Conservation (phyloP, 2,329 filamentous ascomycete genomes). For the Raffaelea deltoideospora region DNA sequence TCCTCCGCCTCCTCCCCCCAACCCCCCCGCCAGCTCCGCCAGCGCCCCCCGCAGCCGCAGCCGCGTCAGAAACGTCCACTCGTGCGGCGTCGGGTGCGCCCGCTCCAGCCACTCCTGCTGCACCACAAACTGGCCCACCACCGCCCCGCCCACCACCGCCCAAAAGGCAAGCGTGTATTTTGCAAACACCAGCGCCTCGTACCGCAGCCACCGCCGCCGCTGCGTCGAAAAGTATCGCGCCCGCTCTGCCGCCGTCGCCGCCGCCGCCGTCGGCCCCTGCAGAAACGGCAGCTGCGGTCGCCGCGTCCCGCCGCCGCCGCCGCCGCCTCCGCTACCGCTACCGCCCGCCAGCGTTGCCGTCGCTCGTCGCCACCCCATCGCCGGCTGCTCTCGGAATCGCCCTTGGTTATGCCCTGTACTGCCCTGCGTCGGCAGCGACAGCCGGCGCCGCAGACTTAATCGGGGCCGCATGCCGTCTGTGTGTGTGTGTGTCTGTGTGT, state of each 20-base stretch:
- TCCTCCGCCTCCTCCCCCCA: conserved; percentile 20
- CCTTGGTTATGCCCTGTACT: no score
- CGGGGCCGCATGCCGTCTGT: no score
- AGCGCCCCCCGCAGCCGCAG: conserved; percentile 51
- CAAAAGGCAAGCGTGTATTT: conserved; percentile 55
- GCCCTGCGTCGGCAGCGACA: no score
- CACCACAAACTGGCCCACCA: conserved; percentile 48
- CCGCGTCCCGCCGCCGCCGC: conserved; percentile 11
- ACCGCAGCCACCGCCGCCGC: conserved; percentile 51
- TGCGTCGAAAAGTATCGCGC: conserved; percentile 69
- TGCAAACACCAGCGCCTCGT: conserved; percentile 53
- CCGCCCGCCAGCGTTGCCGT: conserved; percentile 2
- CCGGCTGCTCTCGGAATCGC: no score
- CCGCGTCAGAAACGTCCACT: conserved; percentile 62
- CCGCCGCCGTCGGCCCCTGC: conserved; percentile 18
- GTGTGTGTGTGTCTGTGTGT: no score
- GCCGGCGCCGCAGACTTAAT: no score
- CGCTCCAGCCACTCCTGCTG: conserved; percentile 64
- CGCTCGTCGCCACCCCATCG: no score
- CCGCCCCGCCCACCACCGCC: conserved; percentile 43
- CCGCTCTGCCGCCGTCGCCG: conserved; percentile 12
- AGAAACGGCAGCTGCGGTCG: conserved; percentile 39
- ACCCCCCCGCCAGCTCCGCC: conserved; percentile 39
- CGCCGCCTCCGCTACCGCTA: conserved; percentile 1
- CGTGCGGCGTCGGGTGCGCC: conserved; percentile 63